Percentiles rank a stretch among this genome's conserved stretches.
phyloP scores from a whole-genome alignment of 176 grass and related monocot species.

The Oryza meyeriana region DNA sequence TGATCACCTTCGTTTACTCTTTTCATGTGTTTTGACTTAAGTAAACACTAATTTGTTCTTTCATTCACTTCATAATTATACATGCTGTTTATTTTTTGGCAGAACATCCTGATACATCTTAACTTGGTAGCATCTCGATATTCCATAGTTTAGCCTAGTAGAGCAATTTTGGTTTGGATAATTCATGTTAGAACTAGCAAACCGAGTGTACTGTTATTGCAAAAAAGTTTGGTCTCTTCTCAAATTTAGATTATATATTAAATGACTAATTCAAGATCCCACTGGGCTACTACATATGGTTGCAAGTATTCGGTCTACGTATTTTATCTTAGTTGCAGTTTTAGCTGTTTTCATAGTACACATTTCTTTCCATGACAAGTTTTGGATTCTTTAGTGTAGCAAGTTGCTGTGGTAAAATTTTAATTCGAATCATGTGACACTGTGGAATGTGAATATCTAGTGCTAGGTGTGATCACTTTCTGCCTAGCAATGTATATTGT shows the following conservation, averaged over 20 bases:
- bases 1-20: slow-evolving; percentile 5
- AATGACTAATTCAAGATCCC: not conserved
- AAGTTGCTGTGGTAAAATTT: not conserved
- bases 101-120: not conserved
- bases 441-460: not conserved
- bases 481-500: not conserved
- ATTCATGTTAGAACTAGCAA: not conserved
- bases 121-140: not conserved
- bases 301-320: not conserved
- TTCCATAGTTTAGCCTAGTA: not conserved
- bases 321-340: not conserved
- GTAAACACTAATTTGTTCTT: not conserved
- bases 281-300: not conserved
- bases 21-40: not conserved
- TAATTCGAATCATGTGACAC: not conserved
- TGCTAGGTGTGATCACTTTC: not conserved
- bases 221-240: not conserved
- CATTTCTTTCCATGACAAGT: not conserved
- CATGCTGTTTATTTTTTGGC: not conserved
- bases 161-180: not conserved
- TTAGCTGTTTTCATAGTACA: not conserved
- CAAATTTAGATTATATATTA: not conserved
- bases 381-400: not conserved
- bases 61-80: not conserved
- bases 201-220: not conserved